Conservation (phyloP, 441 rosid genomes). For the Gossypium gossypioides region DNA sequence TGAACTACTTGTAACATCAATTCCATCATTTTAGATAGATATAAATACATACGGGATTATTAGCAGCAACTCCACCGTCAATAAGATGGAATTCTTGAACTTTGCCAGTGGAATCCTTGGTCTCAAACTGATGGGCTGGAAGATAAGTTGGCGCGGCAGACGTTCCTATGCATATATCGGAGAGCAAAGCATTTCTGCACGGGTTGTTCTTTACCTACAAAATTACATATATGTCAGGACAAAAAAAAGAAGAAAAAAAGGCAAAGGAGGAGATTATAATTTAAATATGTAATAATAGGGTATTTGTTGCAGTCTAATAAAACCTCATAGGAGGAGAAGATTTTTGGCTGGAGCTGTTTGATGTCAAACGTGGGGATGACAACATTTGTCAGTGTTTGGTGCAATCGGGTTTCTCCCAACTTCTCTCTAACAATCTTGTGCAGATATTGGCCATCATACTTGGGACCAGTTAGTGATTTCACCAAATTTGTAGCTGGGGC, state of each 20-base stretch:
- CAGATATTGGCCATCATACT: slow-evolving; percentile 43
- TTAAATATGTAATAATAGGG: neutral
- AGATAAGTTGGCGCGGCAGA: slow-evolving; percentile 65
- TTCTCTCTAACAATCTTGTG: slow-evolving; percentile 26
- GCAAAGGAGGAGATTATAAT: neutral
- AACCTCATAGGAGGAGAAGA: slow-evolving; percentile 54
- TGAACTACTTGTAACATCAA: neutral
- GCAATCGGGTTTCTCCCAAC: slow-evolving; percentile 24
- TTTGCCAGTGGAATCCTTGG: slow-evolving; percentile 27
- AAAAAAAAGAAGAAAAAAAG: neutral
- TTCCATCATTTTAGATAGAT: neutral
- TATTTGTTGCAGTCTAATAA: neutral
- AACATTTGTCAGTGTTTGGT: slow-evolving; percentile 30
- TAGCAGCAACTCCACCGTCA: slow-evolving; percentile 32
- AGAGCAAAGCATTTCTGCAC: slow-evolving; percentile 30
- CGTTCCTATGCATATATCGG: slow-evolving; percentile 51
- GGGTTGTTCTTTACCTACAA: slow-evolving; percentile 24
- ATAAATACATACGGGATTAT: slow-evolving; percentile 22
- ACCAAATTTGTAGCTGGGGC: slow-evolving; percentile 5
- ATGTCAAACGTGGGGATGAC: slow-evolving; percentile 55
- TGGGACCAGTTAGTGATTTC: slow-evolving; percentile 48
- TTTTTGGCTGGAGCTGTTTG: slow-evolving; percentile 46
- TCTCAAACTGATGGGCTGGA: slow-evolving; percentile 45
- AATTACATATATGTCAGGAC: too few relatives aligned
- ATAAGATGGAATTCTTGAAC: slow-evolving; percentile 38